Conservation (phyloP, 2,329 filamentous ascomycete genomes). For the Talaromyces rugulosus region DNA sequence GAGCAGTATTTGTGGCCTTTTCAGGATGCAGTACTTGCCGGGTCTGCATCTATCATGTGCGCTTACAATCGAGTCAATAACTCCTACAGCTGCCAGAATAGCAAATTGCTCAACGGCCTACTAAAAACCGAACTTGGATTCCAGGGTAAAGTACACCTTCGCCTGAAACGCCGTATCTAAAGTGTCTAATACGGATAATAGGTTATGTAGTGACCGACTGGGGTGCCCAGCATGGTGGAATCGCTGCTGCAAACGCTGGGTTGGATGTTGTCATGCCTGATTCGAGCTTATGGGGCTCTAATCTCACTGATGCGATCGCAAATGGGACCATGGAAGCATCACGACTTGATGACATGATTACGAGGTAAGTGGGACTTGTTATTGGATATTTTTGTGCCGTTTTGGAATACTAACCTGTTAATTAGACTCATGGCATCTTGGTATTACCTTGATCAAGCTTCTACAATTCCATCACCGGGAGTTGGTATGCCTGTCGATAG, state of each 20-base stretch:
- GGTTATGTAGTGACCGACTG: slow-evolving; percentile 57
- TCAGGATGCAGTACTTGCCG: slow-evolving; percentile 48
- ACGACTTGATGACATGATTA: slow-evolving; percentile 1
- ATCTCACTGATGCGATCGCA: background rate
- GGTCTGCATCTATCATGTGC: slow-evolving; percentile 13
- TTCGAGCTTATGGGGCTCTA: slow-evolving; percentile 14
- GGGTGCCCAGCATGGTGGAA: slow-evolving; percentile 61
- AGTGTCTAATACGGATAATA: background rate
- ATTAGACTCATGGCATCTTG: background rate
- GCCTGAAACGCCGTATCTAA: background rate
- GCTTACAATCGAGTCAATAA: slow-evolving; percentile 48
- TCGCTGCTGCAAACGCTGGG: slow-evolving; percentile 63
- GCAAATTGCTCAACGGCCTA: slow-evolving; percentile 58
- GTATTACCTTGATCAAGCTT: background rate
- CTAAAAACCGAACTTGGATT: slow-evolving; percentile 65
- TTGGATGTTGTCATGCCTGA: slow-evolving; percentile 83
- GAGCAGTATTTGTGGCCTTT: slow-evolving; percentile 63
- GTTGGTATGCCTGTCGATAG: background rate
- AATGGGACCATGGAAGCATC: background rate
- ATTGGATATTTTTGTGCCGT: background rate
- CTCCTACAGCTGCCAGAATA: slow-evolving; percentile 58
- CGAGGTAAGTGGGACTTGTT: background rate
- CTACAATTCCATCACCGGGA: background rate
- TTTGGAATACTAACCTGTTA: background rate
- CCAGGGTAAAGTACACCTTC: slow-evolving; percentile 47